These are phyloP conservation scores for Aspergillus heteromorphus DNA, from an alignment of 495 filamentous ascomycete genomes.

Conservation along the genomic window DNA sequence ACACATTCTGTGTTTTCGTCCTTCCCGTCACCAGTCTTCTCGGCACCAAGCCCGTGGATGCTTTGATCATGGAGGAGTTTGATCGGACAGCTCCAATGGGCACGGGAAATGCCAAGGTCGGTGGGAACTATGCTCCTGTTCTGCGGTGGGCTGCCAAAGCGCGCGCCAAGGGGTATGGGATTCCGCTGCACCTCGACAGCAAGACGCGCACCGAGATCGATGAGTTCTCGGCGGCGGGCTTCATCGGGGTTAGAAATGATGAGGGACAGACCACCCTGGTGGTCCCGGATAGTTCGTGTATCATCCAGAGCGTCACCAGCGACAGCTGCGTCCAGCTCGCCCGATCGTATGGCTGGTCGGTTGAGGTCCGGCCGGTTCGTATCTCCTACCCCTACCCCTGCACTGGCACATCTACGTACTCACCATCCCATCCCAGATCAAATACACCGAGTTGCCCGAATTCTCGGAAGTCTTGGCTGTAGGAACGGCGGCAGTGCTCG, in stretches of 20 bases:
- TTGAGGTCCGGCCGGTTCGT: constrained; percentile 44
- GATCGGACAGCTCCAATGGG: constrained; percentile 45
- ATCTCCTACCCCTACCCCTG: neutral
- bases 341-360: constrained; percentile 51
- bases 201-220: constrained; percentile 37
- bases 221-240: constrained; percentile 43
- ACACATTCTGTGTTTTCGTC: constrained; percentile 38
- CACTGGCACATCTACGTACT: too few relatives aligned
- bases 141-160: constrained; percentile 35
- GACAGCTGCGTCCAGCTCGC: constrained; percentile 55
- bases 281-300: constrained; percentile 57
- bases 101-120: constrained; percentile 40
- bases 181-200: constrained; percentile 46
- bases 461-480: constrained; percentile 79
- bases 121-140: constrained; percentile 49
- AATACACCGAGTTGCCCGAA: too few relatives aligned
- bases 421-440: too few relatives aligned
- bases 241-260: constrained; percentile 33
- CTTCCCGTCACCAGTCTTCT: constrained; percentile 33
- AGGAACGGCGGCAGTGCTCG: constrained; percentile 75
- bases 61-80: constrained; percentile 46
- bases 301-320: constrained; percentile 63
- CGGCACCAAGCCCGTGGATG: constrained; percentile 29
- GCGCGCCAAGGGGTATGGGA: constrained; percentile 33
- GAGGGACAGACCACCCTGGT: constrained; percentile 38